Base-by-base conservation (phyloP, 2,329 filamentous ascomycete genomes). In the Phaeoacremonium minimum region DNA sequence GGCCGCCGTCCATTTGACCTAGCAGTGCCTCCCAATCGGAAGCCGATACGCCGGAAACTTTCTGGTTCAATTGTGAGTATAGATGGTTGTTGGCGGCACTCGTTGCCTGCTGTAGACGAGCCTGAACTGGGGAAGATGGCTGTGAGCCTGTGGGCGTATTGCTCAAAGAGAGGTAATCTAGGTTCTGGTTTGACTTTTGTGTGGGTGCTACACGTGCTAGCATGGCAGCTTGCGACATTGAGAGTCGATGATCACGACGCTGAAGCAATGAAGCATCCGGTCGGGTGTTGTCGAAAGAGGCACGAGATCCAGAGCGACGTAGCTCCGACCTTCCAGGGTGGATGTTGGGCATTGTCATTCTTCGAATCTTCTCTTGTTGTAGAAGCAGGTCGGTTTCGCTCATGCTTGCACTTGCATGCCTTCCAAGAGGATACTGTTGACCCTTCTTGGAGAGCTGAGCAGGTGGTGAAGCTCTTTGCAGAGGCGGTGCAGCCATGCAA, bases 11-110 rank as follows among this genome's bases (percentile, higher is more conserved):
- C 56, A 95, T 80, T 15, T 83, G 83, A 4, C 84, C 82, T 3
- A 95, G 71, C 1, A 95, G 71, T 2, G 83, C 79, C 57, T 95
- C 88, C 89, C 88, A 95, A 49, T 93, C 87, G 0, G 79, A 70
- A 7, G 80, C 65, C 1, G 80, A 80, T 11, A 83, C 71, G 13
- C 61, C 63, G 4, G 56, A 44, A 51, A 46, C 28, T 47, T 71
- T 67, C 32, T 60, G 60, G 28, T 58, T 56, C 13, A 58, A 47
- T 28, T 60, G 59, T 30, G 47, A 57, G 51, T 66, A 57, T 37
- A 64, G 48, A 48, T 64, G 55, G 30, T 45, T 38, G 12, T 53
- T 45, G 37, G 44, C 33, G 34, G 37, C n/a, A 14, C 36, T 19
- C 19, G 35, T 29, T 43, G 48, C 46, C 50, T 46, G 62, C 42